Conservation (phyloP, 2,329 filamentous ascomycete species). For the Stachybotrys echinatus region DNA sequence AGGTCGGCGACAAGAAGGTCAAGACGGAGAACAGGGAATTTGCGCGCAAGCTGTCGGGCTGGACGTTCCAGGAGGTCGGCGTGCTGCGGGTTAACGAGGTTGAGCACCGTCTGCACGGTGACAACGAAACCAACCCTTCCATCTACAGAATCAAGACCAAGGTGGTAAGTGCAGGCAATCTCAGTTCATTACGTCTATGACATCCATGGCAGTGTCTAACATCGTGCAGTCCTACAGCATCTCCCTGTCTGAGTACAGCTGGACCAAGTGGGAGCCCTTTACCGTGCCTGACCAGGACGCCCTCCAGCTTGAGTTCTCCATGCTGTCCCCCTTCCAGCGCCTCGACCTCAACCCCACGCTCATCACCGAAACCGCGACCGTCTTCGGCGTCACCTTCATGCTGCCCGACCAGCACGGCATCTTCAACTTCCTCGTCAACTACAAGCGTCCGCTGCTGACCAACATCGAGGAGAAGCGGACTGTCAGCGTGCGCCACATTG, state of each 20-base stretch:
- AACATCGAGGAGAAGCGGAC: constrained; percentile 90
- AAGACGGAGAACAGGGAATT: constrained; percentile 80
- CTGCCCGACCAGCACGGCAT: constrained; percentile 97
- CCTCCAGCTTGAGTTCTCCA: constrained; percentile 94
- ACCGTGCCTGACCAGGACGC: constrained; percentile 62
- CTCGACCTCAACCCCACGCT: constrained; percentile 59
- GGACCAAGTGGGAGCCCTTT: constrained; percentile 72
- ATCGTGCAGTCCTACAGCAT: constrained; percentile 69
- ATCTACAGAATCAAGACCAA: constrained; percentile 97
- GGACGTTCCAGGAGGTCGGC: constrained; percentile 92
- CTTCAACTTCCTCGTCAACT: constrained; percentile 97
- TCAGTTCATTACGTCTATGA: neutral
- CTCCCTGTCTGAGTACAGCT: constrained; percentile 79
- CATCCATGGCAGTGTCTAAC: constrained; percentile 20
- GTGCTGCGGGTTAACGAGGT: constrained; percentile 80
- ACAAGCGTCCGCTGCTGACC: constrained; percentile 89
- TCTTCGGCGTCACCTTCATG: constrained; percentile 71
- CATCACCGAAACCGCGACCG: constrained; percentile 60
- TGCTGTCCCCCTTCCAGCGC: constrained; percentile 97
- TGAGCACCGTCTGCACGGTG: constrained; percentile 63
- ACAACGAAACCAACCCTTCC: constrained; percentile 65
- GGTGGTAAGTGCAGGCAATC: constrained; percentile 62
- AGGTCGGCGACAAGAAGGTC: constrained; percentile 43
- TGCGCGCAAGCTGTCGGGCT: constrained; percentile 78
- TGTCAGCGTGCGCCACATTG: constrained; percentile 92